phyloP scores from a whole-genome alignment of 257 asterid species.

The Penstemon barbatus region DNA sequence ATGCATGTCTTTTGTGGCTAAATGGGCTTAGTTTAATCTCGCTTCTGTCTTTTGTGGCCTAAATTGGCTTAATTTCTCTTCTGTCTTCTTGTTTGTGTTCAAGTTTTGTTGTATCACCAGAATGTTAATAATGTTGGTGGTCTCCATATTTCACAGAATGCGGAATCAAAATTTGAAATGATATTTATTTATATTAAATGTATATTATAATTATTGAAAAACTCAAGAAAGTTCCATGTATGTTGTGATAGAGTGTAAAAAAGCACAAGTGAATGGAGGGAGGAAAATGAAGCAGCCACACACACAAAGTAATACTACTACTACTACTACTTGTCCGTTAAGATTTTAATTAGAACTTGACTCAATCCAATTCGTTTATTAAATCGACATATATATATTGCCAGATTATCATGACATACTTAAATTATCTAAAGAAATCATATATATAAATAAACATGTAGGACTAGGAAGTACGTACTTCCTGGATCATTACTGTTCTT shows the following conservation, averaged over 20 bases:
- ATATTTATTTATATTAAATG: too few relatives aligned
- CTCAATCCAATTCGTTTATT: too few relatives aligned
- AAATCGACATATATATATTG: too few relatives aligned
- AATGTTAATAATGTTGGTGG: background rate
- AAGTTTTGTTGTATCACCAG: background rate
- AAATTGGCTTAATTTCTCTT: background rate
- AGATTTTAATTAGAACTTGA: too few relatives aligned
- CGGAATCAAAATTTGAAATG: too few relatives aligned
- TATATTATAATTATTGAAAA: too few relatives aligned
- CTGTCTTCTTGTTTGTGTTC: background rate
- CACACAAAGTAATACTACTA: constrained; percentile 7
- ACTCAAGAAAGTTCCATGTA: background rate
- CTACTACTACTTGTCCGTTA: background rate
- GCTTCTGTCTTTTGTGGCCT: background rate
- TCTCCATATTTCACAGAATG: too few relatives aligned
- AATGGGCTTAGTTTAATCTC: constrained; percentile 54
- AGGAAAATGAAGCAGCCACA: constrained; percentile 18
- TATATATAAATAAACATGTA: too few relatives aligned
- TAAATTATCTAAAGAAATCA: too few relatives aligned
- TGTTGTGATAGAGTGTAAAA: background rate
- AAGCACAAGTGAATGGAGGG: constrained; percentile 22
- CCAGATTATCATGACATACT: too few relatives aligned
- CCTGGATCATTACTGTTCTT: too few relatives aligned
- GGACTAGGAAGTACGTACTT: too few relatives aligned
- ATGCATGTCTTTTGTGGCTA: constrained; percentile 62